Evolutionary conservation across 805 yeast genomes (phyloP).

Genomic region (Starmerella davenportii): DNA sequence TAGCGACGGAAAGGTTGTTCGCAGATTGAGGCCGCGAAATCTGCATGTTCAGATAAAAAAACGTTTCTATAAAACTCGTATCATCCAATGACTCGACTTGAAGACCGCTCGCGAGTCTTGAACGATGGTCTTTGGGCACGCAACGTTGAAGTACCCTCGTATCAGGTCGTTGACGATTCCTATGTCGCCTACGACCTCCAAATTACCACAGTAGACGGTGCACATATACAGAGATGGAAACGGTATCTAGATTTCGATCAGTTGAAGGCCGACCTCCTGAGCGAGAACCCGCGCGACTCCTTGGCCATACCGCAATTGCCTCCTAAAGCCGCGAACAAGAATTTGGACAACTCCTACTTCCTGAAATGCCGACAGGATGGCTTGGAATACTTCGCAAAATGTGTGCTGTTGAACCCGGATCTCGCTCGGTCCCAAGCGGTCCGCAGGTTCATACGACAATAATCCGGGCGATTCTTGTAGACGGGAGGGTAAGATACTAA

Average conservation of each 20-base stretch:
- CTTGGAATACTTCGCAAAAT: constrained; percentile 29
- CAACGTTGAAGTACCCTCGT: constrained; percentile 25
- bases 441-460: constrained; percentile 18
- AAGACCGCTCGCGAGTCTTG: constrained; percentile 12
- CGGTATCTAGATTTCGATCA: constrained; percentile 48
- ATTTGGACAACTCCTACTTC: constrained; percentile 19
- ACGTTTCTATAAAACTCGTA: too few species aligned
- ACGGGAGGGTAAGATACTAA: too few species aligned
- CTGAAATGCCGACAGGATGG: constrained; percentile 27
- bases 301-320: constrained; percentile 31
- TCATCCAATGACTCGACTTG: constrained; percentile 13
- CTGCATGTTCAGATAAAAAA: too few species aligned
- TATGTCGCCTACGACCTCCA: constrained; percentile 29
- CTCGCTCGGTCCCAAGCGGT: constrained; percentile 23
- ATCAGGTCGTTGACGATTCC: constrained; percentile 27
- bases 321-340: constrained; percentile 25
- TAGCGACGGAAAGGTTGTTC: too few species aligned
- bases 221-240: constrained; percentile 31
- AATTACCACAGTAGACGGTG: constrained; percentile 23
- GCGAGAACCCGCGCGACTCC: constrained; percentile 24
- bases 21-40: too few species aligned
- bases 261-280: constrained; percentile 28
- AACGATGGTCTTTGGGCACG: constrained; percentile 24
- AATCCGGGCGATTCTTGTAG: too few species aligned
- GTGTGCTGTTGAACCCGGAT: constrained; percentile 29